Base-by-base conservation (phyloP, 176 grass and related monocot species). In the Melocanna baccifera region DNA sequence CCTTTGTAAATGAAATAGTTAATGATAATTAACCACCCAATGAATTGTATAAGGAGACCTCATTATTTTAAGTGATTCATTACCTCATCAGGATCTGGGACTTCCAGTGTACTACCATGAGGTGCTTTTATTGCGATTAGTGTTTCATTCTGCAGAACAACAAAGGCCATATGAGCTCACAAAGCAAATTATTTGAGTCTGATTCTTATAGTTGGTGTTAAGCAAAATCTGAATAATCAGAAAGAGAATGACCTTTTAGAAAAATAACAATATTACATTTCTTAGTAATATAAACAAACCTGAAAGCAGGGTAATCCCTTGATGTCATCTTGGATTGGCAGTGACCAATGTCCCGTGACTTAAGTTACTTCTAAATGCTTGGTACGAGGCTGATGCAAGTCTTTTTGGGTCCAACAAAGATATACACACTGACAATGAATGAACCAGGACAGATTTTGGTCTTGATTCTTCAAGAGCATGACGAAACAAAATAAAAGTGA, bases 221-320 rank as follows among this genome's bases (percentile, higher is more conserved):
- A 63, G 11, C 16, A 42, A 45, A 69, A 9, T 48, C 12, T 20
- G 13, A 70, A 76, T 26, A 73, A 63, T 88, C 63, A 71, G 57
- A 51, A 71, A 65, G 64, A 84, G 28, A 6, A 63, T 78, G 65
- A 52, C 37, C 53, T 56, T 48, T 67, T 70, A 34, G 23, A 16
- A 26, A 86, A 81, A 70, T 5, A 75, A 36, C 22, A 67, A 34
- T 23, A 25, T 12, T 12, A 58, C 22, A 67, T 84, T 81, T 67
- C 20, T 77, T 62, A 26, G 19, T 63, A 36, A 69, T 65, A 19
- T 25, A 87, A 56, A 62, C 41, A 41, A 62, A 97, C 95, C 95
- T 94, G 87, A 98, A 96, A 98, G 73, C 96, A 94, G 64, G 89
- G 91, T 26, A 98, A 71, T 46, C 86, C 91, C 71, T 96, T 98